Evolutionary conservation across 495 filamentous ascomycete genomes (phyloP), one percentile per base, ranked within the genome.

Genomic region (Schizothecium vesticola): DNA sequence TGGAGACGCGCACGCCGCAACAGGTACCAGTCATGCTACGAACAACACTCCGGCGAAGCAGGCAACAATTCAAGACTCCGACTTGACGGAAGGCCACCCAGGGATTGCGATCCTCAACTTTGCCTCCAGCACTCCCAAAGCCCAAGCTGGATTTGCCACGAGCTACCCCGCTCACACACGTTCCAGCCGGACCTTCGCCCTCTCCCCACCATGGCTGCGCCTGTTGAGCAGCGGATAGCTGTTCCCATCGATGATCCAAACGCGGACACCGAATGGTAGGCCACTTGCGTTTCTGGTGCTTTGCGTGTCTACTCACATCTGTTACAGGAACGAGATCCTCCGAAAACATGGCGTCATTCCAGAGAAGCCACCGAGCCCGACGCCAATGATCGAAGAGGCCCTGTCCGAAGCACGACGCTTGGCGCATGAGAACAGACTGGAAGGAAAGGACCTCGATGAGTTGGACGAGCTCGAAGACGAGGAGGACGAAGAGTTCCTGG

Each of bases 221-320:
- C 90, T 19, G 76, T 85, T 67, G 90, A 93, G 29, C 80, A 87
- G 69, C 80, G 85, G 59, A 86, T 87, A 67, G 79, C 79, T 70
- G 96, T 97, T 62, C 92, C 95, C 63, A 90, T 99, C 71, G 92
- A 94, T 75, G 89, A 98, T 76, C 94, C 94, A 33, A 96, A 97
- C 77, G 95, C 92, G 69, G 95, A 99, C 77, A 99, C 95, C 51
- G 95, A 99, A 90, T 99, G 95, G 95, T 96, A 82, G 65, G 76
- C 65, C 63, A 24, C 59, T 23, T 19, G 33, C 63, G 64, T 23
- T 1, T 43, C 64, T 31, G 8, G 31, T 10, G 25, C 62, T 43
- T 19, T 56, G 12, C 24, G 13, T 23, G 23, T 29, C 31, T 25
- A 61, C 56, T 72, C 61, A 72, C 61, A 57, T 65, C 58, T 69